Evolutionary conservation across 768 basidiomycete species (phyloP).

Genomic region (Gloeopeniophorella convolvens): DNA sequence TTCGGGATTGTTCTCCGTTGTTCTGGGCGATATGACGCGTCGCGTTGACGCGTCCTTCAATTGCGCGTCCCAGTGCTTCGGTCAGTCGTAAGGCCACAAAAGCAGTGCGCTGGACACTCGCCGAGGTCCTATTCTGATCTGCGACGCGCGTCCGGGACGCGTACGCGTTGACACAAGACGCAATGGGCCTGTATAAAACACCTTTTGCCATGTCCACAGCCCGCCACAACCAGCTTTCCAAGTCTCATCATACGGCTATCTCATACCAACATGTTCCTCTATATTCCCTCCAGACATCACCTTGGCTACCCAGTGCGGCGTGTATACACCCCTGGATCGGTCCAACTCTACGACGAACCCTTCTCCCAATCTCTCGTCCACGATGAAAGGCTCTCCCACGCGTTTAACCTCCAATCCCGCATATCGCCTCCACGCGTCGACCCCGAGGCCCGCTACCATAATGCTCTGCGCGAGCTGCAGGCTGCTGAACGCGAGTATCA

Average conservation of each 20-base stretch:
- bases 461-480: conserved; percentile 12
- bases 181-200: conserved; percentile 3
- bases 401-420: neutral
- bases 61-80: too few relatives aligned
- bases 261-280: conserved; percentile 3
- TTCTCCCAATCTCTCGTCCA: neutral
- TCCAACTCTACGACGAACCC: neutral
- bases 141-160: conserved; percentile 16
- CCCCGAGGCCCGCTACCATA: conserved; percentile 15
- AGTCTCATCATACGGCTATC: neutral
- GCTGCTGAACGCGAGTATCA: conserved; percentile 18
- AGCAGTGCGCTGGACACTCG: too few relatives aligned
- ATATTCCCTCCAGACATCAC: neutral
- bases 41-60: too few relatives aligned
- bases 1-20: too few relatives aligned
- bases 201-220: neutral
- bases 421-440: neutral
- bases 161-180: conserved; percentile 10
- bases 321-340: neutral
- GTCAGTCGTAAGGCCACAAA: too few relatives aligned
- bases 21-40: too few relatives aligned
- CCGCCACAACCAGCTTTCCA: neutral
- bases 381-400: neutral
- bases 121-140: neutral
- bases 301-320: neutral